Conservation (phyloP, 352 stramenopile species). For the Elongisporangium senticosum region DNA sequence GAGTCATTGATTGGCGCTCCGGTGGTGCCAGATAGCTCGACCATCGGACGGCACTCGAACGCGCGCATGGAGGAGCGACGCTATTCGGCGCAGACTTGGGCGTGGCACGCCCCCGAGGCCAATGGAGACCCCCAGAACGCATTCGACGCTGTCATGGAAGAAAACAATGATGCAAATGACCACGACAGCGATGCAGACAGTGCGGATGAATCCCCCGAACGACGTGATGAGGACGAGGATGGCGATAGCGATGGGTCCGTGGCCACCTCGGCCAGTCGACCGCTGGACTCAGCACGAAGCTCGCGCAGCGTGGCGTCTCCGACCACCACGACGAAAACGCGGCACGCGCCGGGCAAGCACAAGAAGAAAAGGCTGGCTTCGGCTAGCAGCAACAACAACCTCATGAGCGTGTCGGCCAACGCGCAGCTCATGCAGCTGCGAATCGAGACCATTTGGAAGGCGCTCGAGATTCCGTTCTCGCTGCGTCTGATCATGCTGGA, state of each 20-base stretch:
- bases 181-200: conserved; percentile 15
- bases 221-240: conserved; percentile 7
- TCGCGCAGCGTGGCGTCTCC: conserved; percentile 14
- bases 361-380: conserved; percentile 16
- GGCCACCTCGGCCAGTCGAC: conserved; percentile 8
- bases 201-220: conserved; percentile 8
- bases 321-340: conserved; percentile 2
- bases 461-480: conserved; percentile 59
- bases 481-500: conserved; percentile 59
- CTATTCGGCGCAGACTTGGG: conserved; percentile 49
- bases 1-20: conserved; percentile 40
- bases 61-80: conserved; percentile 42
- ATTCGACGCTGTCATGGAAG: conserved; percentile 14
- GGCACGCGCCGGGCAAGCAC: conserved; percentile 9
- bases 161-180: conserved; percentile 9
- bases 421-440: conserved; percentile 44
- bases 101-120: conserved; percentile 22
- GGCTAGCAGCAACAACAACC: conserved; percentile 13
- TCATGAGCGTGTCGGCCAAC: conserved; percentile 23
- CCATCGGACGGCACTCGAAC: conserved; percentile 44
- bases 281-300: conserved; percentile 19
- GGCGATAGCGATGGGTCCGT: conserved; percentile 12
- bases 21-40: conserved; percentile 13
- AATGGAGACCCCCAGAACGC: conserved; percentile 5
- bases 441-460: conserved; percentile 48